phyloP scores from a whole-genome alignment of 306 rosid genomes.

The Vigna unguiculata region DNA sequence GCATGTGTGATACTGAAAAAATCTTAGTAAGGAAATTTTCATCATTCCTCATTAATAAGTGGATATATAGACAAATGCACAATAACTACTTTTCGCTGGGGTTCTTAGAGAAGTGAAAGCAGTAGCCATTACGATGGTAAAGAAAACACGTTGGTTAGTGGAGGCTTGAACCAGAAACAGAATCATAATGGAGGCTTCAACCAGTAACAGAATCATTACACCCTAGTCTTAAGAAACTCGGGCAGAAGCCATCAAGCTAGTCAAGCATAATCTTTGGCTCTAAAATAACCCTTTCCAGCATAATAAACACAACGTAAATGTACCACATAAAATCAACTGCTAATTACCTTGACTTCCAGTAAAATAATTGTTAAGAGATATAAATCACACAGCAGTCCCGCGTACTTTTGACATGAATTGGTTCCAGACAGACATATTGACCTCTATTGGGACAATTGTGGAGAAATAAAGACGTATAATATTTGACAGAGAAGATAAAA shows the following conservation, averaged over 20 bases:
- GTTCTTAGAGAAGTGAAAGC: not conserved
- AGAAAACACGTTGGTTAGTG: not conserved
- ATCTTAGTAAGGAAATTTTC: slow-evolving; percentile 1
- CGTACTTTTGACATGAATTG: not conserved
- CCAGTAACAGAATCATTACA: too few species aligned
- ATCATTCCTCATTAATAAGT: not conserved
- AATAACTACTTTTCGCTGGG: not conserved
- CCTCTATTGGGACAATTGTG: not conserved
- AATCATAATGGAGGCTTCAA: not conserved
- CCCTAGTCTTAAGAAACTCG: not conserved
- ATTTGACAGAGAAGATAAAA: not conserved
- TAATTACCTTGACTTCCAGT: slow-evolving; percentile 1
- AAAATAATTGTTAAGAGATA: slow-evolving; percentile 4
- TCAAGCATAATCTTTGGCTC: not conserved
- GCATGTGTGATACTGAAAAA: not conserved
- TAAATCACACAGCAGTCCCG: not conserved
- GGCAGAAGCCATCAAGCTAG: not conserved
- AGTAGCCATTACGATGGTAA: not conserved
- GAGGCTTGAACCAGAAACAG: not conserved
- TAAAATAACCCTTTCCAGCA: not conserved
- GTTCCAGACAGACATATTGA: not conserved
- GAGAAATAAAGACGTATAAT: not conserved
- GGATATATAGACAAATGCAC: not conserved
- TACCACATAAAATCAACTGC: slow-evolving; percentile 1
- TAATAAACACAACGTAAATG: not conserved